Evolutionary conservation across 2,329 filamentous ascomycete species (phyloP).

Genomic region (Alternaria gansuensis): DNA sequence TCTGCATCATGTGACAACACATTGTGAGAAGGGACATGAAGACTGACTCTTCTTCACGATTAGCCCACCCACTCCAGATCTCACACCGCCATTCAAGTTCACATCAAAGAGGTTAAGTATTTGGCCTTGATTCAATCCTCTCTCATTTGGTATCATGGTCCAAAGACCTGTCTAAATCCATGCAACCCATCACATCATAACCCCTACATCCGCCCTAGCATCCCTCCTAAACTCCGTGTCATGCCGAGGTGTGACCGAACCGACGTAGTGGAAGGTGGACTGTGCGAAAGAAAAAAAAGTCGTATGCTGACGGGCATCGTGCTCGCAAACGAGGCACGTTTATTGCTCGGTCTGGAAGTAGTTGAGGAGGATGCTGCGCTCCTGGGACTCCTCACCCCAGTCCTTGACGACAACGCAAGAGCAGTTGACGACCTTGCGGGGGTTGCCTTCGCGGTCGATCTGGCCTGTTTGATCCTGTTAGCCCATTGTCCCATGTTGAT

Average conservation of each 20-base stretch:
- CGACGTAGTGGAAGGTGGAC: slow-evolving; percentile 29
- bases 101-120: not conserved
- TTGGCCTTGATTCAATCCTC: slow-evolving; percentile 12
- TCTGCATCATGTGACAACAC: not conserved
- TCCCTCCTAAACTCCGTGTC: slow-evolving; percentile 24
- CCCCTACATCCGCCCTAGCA: slow-evolving; percentile 10
- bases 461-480: slow-evolving; percentile 70
- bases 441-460: slow-evolving; percentile 98
- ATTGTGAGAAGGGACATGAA: not conserved
- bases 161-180: slow-evolving; percentile 26
- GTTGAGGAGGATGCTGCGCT: slow-evolving; percentile 98
- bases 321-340: slow-evolving; percentile 29
- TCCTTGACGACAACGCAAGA: slow-evolving; percentile 99
- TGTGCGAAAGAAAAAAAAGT: slow-evolving; percentile 14
- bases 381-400: slow-evolving; percentile 99
- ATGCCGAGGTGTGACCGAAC: slow-evolving; percentile 25
- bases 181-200: slow-evolving; percentile 24
- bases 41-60: not conserved
- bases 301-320: slow-evolving; percentile 17
- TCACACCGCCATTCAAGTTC: not conserved
- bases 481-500: not conserved
- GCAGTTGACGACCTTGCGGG: slow-evolving; percentile 99
- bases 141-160: slow-evolving; percentile 20
- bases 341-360: slow-evolving; percentile 93
- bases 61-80: not conserved